Evolutionary conservation across 2,329 filamentous ascomycete genomes (phyloP).

Genomic region (Nigrograna mackinnonii): DNA sequence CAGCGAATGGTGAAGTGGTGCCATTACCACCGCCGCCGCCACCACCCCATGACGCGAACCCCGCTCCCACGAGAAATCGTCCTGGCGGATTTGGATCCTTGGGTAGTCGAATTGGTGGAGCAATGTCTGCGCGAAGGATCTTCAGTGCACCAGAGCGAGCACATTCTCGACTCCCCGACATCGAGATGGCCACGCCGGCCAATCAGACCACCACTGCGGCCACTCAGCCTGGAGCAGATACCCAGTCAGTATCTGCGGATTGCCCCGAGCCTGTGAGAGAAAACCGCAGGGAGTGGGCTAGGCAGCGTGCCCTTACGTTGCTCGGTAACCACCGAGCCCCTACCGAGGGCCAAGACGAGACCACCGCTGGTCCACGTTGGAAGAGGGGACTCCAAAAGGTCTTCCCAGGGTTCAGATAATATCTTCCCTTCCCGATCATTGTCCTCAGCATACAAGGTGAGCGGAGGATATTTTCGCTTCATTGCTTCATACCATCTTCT

Average conservation of each 20-base stretch:
- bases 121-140: conserved; percentile 26
- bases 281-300: conserved; percentile 49
- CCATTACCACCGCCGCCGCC: conserved; percentile 1
- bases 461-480: too few species aligned
- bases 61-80: background rate
- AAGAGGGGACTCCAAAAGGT: conserved; percentile 32
- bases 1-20: conserved; percentile 1
- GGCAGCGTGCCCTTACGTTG: conserved; percentile 48
- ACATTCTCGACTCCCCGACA: conserved; percentile 23
- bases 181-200: conserved; percentile 28
- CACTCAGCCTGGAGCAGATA: background rate
- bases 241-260: conserved; percentile 1
- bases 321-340: conserved; percentile 37
- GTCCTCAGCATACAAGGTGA: too few species aligned
- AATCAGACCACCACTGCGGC: background rate
- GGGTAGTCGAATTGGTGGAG: conserved; percentile 25
- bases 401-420: conserved; percentile 35
- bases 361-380: conserved; percentile 23
- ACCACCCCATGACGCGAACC: conserved; percentile 1
- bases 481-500: too few species aligned
- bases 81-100: conserved; percentile 23
- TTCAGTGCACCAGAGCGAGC: conserved; percentile 32
- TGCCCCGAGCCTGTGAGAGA: conserved; percentile 16
- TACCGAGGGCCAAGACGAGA: conserved; percentile 25
- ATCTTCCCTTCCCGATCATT: background rate